A percentile compares a stretch with the other conserved stretches of the same genome.
Conservation (phyloP, 2,329 filamentous ascomycete species). For the Clonostachys chloroleuca region DNA sequence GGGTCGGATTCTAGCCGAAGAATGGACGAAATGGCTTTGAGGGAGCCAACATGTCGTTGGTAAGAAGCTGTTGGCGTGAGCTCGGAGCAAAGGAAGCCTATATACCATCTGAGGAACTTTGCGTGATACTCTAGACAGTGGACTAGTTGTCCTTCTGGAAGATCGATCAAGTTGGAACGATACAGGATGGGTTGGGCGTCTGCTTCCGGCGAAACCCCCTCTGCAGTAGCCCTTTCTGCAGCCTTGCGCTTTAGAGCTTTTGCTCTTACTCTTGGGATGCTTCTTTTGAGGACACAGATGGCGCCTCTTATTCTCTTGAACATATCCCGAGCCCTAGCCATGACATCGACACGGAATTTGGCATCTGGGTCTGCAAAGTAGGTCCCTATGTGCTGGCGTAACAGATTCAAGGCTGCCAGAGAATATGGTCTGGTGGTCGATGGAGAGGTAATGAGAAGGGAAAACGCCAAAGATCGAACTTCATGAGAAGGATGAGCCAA, state of each 20-base stretch:
- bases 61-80: constrained; percentile 81
- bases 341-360: constrained; percentile 77
- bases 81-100: constrained; percentile 67
- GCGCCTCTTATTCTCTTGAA: constrained; percentile 70
- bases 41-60: constrained; percentile 77
- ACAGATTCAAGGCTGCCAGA: constrained; percentile 50
- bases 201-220: neutral
- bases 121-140: constrained; percentile 45
- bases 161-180: constrained; percentile 1
- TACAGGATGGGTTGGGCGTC: neutral
- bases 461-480: constrained; percentile 76
- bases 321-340: constrained; percentile 71
- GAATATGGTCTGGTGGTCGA: constrained; percentile 72
- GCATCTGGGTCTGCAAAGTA: constrained; percentile 83
- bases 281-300: constrained; percentile 49
- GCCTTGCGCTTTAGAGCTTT: constrained; percentile 23
- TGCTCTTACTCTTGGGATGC: constrained; percentile 26
- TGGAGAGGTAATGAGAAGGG: constrained; percentile 72
- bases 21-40: constrained; percentile 67
- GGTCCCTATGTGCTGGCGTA: constrained; percentile 62
- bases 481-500: constrained; percentile 53
- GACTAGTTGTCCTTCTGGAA: constrained; percentile 27
- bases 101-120: constrained; percentile 70
- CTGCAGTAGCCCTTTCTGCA: neutral
- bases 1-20: constrained; percentile 64